Conservation (phyloP, 2,329 filamentous ascomycete genomes). For the Aspergillus aculeatinus region DNA sequence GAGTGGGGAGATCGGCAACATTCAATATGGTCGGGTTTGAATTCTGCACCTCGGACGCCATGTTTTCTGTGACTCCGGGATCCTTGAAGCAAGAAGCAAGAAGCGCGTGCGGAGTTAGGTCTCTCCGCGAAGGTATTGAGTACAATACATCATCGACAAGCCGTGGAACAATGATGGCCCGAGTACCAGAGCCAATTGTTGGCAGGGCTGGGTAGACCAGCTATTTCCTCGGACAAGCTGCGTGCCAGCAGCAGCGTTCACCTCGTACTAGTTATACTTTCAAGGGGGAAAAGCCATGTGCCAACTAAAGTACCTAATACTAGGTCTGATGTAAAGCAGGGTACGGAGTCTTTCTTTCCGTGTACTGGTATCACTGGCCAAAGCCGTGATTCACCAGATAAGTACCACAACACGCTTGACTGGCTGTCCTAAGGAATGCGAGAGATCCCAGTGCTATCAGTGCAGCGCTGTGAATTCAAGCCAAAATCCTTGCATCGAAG, state of each 20-base stretch:
- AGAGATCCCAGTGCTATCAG: too few species aligned
- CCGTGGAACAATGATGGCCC: not conserved
- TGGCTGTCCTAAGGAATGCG: not conserved
- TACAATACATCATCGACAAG: not conserved
- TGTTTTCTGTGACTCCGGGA: constrained; percentile 12
- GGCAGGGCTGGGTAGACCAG: not conserved
- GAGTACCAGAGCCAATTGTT: not conserved
- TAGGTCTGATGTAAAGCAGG: not conserved
- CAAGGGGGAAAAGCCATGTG: not conserved
- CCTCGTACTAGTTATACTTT: too few species aligned
- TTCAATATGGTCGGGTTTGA: constrained; percentile 93
- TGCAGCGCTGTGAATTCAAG: too few species aligned
- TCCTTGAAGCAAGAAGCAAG: not conserved
- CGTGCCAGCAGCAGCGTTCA: too few species aligned
- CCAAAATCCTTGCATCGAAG: too few species aligned
- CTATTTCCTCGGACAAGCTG: not conserved
- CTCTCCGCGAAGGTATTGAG: not conserved
- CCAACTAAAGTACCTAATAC: not conserved
- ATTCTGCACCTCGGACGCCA: constrained; percentile 39
- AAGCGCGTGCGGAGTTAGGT: constrained; percentile 1
- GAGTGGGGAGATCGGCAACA: constrained; percentile 81
- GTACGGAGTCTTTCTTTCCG: not conserved
- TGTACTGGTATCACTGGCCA: not conserved
- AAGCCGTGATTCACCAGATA: not conserved
- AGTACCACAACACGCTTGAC: not conserved